Conservation (phyloP, 2,329 filamentous ascomycete species). For the Dactylellina haptotyla region DNA sequence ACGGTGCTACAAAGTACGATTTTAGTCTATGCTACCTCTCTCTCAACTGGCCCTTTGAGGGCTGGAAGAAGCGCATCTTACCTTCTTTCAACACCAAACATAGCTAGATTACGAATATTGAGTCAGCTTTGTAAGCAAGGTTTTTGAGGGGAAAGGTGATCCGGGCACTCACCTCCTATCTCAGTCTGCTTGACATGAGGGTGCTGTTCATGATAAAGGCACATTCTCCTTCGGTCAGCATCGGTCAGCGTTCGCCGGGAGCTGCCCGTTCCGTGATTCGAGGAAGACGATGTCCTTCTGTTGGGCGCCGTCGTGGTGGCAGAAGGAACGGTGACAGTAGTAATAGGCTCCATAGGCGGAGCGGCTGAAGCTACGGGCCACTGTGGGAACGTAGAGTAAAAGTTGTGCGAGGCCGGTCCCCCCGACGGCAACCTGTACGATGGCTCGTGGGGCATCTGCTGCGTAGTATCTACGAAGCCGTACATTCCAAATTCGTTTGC, state of each 20-base stretch:
- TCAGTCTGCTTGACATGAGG: constrained; percentile 93
- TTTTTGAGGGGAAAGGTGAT: constrained; percentile 1
- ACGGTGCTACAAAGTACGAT: constrained; percentile 76
- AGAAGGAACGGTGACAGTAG: constrained; percentile 60
- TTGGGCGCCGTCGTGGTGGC: constrained; percentile 67
- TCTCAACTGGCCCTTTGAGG: constrained; percentile 20
- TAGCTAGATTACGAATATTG: constrained; percentile 65
- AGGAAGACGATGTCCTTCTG: constrained; percentile 67
- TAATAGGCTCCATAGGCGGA: constrained; percentile 44
- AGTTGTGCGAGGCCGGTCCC: constrained; percentile 40
- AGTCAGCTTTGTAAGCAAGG: constrained; percentile 36
- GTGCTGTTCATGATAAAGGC: constrained; percentile 88
- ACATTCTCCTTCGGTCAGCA: constrained; percentile 90
- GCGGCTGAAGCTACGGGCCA: constrained; percentile 47
- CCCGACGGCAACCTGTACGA: constrained; percentile 37
- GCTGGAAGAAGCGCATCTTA: constrained; percentile 64
- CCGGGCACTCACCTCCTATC: constrained; percentile 76
- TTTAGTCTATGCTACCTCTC: constrained; percentile 47
- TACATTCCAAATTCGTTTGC: constrained; percentile 54
- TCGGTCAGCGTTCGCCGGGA: constrained; percentile 90
- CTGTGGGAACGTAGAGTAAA: constrained; percentile 46
- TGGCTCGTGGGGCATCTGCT: constrained; percentile 41
- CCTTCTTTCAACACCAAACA: constrained; percentile 98
- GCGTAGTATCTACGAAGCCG: constrained; percentile 48
- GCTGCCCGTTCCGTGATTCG: constrained; percentile 68